These are phyloP conservation scores for Friedmanniomyces simplex DNA, from an alignment of 495 filamentous ascomycete species.

Conservation along the genomic window DNA sequence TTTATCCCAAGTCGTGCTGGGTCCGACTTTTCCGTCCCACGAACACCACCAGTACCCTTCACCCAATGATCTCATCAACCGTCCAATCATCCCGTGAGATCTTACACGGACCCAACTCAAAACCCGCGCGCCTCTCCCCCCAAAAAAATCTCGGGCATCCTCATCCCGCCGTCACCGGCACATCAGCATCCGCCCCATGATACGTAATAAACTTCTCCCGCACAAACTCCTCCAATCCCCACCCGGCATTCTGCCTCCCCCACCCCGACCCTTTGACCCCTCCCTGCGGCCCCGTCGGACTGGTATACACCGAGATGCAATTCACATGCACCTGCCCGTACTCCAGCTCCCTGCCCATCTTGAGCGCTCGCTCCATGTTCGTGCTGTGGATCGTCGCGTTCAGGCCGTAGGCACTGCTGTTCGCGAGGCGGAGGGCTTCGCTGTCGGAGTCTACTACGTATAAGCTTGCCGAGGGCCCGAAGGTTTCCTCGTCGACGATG, in stretches of 20 bases:
- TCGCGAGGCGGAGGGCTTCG: slow-evolving; percentile 16
- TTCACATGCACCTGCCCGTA: slow-evolving; percentile 24
- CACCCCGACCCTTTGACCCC: slow-evolving; percentile 22
- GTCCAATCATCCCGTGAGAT: too few relatives aligned
- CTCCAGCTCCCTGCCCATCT: slow-evolving; percentile 19
- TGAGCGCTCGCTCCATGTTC: slow-evolving; percentile 17
- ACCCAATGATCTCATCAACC: too few relatives aligned
- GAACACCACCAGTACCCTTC: too few relatives aligned
- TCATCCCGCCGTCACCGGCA: not conserved
- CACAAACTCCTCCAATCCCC: slow-evolving; percentile 21
- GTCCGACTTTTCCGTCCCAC: too few relatives aligned
- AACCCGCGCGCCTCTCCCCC: too few relatives aligned
- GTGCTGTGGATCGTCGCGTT: slow-evolving; percentile 20
- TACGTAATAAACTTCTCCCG: slow-evolving; percentile 27
- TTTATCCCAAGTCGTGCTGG: too few relatives aligned
- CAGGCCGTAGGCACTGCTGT: slow-evolving; percentile 17
- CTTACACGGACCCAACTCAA: too few relatives aligned
- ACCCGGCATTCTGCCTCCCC: slow-evolving; percentile 20
- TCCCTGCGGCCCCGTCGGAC: slow-evolving; percentile 15
- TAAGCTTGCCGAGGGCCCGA: slow-evolving; percentile 17
- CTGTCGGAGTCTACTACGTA: slow-evolving; percentile 17
- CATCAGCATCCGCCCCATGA: slow-evolving; percentile 17
- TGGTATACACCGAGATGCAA: slow-evolving; percentile 15
- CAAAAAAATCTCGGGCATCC: too few relatives aligned
- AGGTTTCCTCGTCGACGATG: slow-evolving; percentile 23